These are phyloP conservation scores for Fragosphaeria purpurea DNA, from an alignment of 2,329 filamentous ascomycete species.

Conservation along the genomic window DNA sequence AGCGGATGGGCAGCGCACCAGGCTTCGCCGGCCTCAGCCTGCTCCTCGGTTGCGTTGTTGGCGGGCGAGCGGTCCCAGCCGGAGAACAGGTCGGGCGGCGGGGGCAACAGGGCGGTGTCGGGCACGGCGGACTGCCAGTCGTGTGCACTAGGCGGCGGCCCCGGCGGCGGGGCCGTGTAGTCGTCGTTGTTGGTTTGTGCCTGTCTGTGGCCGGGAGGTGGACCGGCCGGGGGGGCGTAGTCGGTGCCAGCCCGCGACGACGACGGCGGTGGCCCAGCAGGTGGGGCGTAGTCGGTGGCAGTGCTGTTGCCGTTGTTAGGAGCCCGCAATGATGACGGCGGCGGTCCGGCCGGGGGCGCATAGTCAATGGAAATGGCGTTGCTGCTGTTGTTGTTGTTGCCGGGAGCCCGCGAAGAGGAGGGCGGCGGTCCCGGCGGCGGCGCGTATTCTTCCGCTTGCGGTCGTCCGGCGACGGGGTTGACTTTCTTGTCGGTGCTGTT, in stretches of 20 bases:
- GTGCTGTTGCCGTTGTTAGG: not conserved
- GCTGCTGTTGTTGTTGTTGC: not conserved
- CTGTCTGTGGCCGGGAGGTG: conserved; percentile 15
- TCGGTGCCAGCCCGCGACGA: conserved; percentile 5
- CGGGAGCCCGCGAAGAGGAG: too few species aligned
- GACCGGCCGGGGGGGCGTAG: conserved; percentile 13
- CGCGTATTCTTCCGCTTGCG: too few species aligned
- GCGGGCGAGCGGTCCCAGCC: conserved; percentile 55
- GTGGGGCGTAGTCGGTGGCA: conserved; percentile 14
- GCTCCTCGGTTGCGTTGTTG: conserved; percentile 47
- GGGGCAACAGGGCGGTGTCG: conserved; percentile 62
- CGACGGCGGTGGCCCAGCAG: conserved; percentile 17
- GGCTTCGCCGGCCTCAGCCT: conserved; percentile 47
- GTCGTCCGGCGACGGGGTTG: too few species aligned
- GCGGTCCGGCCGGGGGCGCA: conserved; percentile 15
- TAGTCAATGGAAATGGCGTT: conserved; percentile 3
- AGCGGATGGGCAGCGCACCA: conserved; percentile 58
- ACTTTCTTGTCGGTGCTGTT: not conserved
- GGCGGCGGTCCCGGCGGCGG: not conserved
- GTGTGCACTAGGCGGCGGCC: conserved; percentile 36
- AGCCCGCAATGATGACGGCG: conserved; percentile 6
- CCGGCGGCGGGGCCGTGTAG: conserved; percentile 19
- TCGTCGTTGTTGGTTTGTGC: conserved; percentile 4
- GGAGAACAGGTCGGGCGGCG: conserved; percentile 57
- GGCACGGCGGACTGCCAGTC: conserved; percentile 64